phyloP scores from a whole-genome alignment of 2,329 filamentous ascomycete genomes.

The Cladosporium halotolerans region DNA sequence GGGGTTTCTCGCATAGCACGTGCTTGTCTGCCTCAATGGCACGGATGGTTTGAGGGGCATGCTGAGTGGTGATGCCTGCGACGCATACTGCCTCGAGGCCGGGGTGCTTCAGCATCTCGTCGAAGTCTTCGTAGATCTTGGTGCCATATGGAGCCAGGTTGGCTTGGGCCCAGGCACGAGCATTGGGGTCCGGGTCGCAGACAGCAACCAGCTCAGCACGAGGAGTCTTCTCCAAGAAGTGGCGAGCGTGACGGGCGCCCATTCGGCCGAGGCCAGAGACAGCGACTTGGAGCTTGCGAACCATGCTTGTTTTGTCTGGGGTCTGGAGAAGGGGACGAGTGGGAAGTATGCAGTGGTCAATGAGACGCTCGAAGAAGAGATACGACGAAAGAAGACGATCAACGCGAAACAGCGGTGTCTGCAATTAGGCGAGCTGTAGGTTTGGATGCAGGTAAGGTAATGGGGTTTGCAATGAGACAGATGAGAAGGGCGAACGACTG shows the following conservation, averaged over 20 bases:
- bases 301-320: constrained; percentile 16
- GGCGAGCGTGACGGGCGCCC: constrained; percentile 43
- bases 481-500: background rate
- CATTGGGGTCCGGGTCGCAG: constrained; percentile 39
- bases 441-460: background rate
- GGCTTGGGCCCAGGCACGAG: constrained; percentile 43
- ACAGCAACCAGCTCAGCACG: constrained; percentile 43
- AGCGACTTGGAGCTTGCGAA: constrained; percentile 39
- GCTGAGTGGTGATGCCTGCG: constrained; percentile 49
- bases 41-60: constrained; percentile 51
- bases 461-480: background rate
- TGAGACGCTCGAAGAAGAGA: background rate
- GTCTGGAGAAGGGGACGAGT: background rate
- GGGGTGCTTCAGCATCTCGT: constrained; percentile 51
- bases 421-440: background rate
- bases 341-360: background rate
- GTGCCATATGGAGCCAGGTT: constrained; percentile 48
- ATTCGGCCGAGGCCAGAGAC: constrained; percentile 45
- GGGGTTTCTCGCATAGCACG: constrained; percentile 51
- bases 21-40: constrained; percentile 50
- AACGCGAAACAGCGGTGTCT: constrained; percentile 1
- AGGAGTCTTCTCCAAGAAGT: constrained; percentile 42
- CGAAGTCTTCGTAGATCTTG: constrained; percentile 48
- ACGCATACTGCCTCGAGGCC: constrained; percentile 51
- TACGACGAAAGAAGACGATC: background rate